Evolutionary conservation across 73 alveolate species (phyloP), one percentile per base, ranked within the genome.

Genomic region (Paramecium sonneborni): DNA sequence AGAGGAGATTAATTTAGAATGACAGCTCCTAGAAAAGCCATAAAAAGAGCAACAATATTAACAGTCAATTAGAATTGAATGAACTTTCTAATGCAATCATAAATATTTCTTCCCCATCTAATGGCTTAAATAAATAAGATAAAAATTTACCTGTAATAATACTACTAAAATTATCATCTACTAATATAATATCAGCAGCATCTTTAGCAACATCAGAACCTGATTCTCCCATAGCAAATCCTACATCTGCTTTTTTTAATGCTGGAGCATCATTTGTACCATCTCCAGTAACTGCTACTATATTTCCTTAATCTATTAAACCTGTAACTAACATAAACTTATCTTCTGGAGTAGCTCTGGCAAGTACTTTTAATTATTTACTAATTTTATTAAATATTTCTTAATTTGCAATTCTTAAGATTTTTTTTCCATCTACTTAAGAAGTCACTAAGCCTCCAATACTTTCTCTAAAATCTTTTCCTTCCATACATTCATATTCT

Each of bases 231-330:
- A 94, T 94, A 6, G 96, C 97, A 88, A 94, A 85, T 56, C 96
- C 98, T 56, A 94, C 90, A 93, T 86, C 95, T 15, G 97, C 95
- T 26, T 94, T 94, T 30, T 44, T 39, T 39, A 94, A 32, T 32
- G 97, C 97, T 14, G 97, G 93, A 62, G 95, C 98, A 92, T 95
- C 98, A 85, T 95, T 95, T 0, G 98, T 95, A 4, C 98, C 98
- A 92, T 95, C 98, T 26, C 97, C 97, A n/a, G 99, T 96, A 1
- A 96, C 99, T 23, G 98, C 99, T 10, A 96, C 98, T 3, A 95
- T 88, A 86, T 94, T 92, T 18, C 96, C 97, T 85, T 93, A 39
- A 34, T 96, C 92, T 86, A 86, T 93, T 6, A 97, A 88, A 5
- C 98, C 99, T 41, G 98, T 93, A 11, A 96, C 98, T 6, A 97